Evolutionary conservation across 129 eudicot genomes (phyloP).

Genomic region (Flaveria ramosissima): DNA sequence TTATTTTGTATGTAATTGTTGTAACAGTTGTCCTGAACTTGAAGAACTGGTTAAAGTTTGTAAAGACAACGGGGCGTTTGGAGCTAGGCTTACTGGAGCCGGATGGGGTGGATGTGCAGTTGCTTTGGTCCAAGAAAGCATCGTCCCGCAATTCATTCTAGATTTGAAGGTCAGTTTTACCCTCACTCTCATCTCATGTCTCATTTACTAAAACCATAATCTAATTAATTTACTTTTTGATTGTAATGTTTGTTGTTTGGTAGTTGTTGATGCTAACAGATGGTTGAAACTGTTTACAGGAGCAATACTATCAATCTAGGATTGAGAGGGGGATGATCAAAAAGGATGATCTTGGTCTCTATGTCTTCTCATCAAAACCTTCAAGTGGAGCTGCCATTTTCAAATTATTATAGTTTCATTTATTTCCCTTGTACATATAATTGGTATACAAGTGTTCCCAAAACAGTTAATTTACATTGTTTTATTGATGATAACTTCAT

Average conservation of each 20-base stretch:
- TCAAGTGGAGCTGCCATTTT: conserved; percentile 96
- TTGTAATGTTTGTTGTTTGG: background rate
- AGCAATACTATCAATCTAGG: conserved; percentile 75
- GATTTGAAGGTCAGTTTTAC: conserved; percentile 66
- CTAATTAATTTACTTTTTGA: background rate
- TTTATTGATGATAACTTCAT: too few species aligned
- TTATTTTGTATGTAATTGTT: background rate
- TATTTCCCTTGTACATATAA: background rate
- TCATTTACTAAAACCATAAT: too few species aligned
- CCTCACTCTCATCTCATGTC: too few species aligned
- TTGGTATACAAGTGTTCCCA: background rate
- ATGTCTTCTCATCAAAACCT: conserved; percentile 89
- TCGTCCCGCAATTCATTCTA: conserved; percentile 74
- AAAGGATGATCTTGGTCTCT: conserved; percentile 73
- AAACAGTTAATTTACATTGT: background rate
- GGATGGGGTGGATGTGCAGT: conserved; percentile 99
- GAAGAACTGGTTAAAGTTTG: conserved; percentile 85
- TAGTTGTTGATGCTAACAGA: background rate
- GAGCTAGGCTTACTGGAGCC: conserved; percentile 97
- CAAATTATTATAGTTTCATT: conserved; percentile 52
- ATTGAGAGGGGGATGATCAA: conserved; percentile 74
- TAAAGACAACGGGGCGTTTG: conserved; percentile 75
- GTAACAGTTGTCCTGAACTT: conserved; percentile 81
- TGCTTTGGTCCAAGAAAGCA: conserved; percentile 80
- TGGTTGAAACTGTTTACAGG: conserved; percentile 44